Base-by-base conservation (phyloP, 495 filamentous ascomycete genomes). In the Poronia punctata region DNA sequence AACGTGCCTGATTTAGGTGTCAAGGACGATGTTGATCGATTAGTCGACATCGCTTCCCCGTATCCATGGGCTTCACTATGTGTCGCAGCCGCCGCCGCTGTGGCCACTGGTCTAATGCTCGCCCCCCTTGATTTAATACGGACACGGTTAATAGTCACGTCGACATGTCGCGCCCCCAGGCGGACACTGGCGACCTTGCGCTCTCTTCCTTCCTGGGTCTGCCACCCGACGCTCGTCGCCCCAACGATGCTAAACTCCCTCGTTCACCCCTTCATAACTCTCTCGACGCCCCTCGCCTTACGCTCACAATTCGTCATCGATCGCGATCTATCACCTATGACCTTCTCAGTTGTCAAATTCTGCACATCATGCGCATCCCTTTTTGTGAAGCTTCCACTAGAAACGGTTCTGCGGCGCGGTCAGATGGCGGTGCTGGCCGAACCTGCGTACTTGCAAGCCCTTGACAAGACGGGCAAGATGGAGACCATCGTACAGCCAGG, bases 71-170 rank as follows among this genome's bases (percentile, higher is more conserved):
- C 78, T 1, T 85, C 80, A 0, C 64, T 98, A 1, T 74, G 79
- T 29, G 76, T 96, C 22, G 87, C 86, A 4, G 84, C 92, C 19
- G 77, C 87, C 7, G 88, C 92, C 1, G 80, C 88, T 2, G 84
- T 85, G 2, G 64, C 87, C 10, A 81, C 92, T 0, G 85, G 84
- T 6, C 56, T 94, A 7, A 66, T 90, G 11, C 76, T 98, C 4
- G 72, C 87, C 3, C 93, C 92, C 0, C 71, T 98, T 33, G 92
- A 98, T 52, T 80, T 92, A 16, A 78, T 95, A 14, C 82, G 93
- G 35, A 97, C 90, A 29, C 77, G 86, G 69, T 80, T 96, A 19
- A 83, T 95, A 48, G 69, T 94, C 29, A 94, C 87, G 0, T 80
- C 88, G 4, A 81, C 79, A 10, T 79, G 77, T 15, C 78, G 80